A percentile compares a stretch with the other conserved stretches of the same genome.
phyloP scores from a whole-genome alignment of 225 moss, liverwort and hornwort species.

The Climacium dendroides region DNA sequence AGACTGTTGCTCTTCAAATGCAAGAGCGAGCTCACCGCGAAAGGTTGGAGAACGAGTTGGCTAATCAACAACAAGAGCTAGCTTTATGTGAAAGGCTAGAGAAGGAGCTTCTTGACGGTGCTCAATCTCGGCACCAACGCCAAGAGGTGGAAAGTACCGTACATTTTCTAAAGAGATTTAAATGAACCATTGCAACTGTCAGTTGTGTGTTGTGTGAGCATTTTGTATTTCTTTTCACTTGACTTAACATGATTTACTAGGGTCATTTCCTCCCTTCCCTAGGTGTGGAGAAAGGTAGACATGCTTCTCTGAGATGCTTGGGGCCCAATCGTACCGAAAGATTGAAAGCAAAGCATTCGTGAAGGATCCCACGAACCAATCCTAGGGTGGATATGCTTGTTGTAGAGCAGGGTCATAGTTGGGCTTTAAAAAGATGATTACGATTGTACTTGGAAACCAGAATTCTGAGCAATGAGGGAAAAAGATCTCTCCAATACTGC shows the following conservation, averaged over 20 bases:
- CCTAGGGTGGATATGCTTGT: not conserved
- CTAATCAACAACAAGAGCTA: slow-evolving; percentile 39
- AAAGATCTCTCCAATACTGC: not conserved
- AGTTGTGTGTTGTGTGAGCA: not conserved
- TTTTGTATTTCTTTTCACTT: not conserved
- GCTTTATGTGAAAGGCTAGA: slow-evolving; percentile 34
- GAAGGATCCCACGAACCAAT: not conserved
- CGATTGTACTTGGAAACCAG: not conserved
- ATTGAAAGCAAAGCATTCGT: not conserved
- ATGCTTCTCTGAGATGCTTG: not conserved
- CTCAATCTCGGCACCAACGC: slow-evolving; percentile 24
- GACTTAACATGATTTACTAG: not conserved
- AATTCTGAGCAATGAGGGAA: not conserved
- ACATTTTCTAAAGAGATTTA: not conserved
- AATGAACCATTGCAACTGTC: not conserved
- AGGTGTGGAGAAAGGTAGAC: not conserved
- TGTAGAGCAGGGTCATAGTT: not conserved
- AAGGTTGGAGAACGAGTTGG: slow-evolving; percentile 41
- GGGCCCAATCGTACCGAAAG: not conserved
- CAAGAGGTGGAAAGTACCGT: slow-evolving; percentile 11
- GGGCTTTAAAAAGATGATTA: not conserved
- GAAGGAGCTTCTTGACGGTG: slow-evolving; percentile 32
- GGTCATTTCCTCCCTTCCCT: not conserved
- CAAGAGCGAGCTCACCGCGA: slow-evolving; percentile 42
- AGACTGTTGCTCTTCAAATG: slow-evolving; percentile 15